Evolutionary conservation across 2,329 filamentous ascomycete genomes (phyloP), one percentile per base, ranked within the genome.

Genomic region (Anisogramma anomala): DNA sequence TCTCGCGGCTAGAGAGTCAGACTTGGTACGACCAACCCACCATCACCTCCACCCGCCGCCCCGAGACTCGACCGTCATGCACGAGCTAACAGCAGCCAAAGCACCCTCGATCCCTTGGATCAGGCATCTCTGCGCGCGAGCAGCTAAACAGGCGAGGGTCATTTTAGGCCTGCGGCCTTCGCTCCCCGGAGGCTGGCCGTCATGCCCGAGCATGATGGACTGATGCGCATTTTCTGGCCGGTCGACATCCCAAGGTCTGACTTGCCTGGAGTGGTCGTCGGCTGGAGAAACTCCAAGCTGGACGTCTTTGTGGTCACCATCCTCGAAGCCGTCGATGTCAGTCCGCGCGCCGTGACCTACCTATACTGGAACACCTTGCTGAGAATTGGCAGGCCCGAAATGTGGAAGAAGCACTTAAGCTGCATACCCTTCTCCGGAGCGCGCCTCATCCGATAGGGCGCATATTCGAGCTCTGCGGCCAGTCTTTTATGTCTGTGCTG

Each of bases 211-310:
- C 71, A 78, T 71, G 76, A 91, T 84, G 88, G 84, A 57, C 71
- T 96, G 69, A 86, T 96, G 80, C 86, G 91, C 69, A 80, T 98
- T 67, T 96, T 98, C 68, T 98, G 91, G 91, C 93, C 91, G 55
- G 83, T 83, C 56, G 88, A 94, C 65, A 78, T 85, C 55, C 72
- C 75, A 41, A 73, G 71, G 60, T 83, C 80, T 41, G 74, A 77
- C 51, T 70, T 75, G 43, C 77, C 85, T 31, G 91, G 89, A 33
- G 84, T 95, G 46, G 78, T 98, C 49, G 84, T 98, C 34, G 91
- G 91, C 55, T 98, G 89, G 86, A 79, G 83, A 55, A 98, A 98
- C 61, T 95, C 89, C 27, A 80, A 82, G 35, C 68, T 87, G 39
- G 91, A 98, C 62, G 69, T 96, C 34, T 83, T 96, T 54, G 88